Conservation (phyloP, 2,329 filamentous ascomycete genomes). For the Didymella sp. region DNA sequence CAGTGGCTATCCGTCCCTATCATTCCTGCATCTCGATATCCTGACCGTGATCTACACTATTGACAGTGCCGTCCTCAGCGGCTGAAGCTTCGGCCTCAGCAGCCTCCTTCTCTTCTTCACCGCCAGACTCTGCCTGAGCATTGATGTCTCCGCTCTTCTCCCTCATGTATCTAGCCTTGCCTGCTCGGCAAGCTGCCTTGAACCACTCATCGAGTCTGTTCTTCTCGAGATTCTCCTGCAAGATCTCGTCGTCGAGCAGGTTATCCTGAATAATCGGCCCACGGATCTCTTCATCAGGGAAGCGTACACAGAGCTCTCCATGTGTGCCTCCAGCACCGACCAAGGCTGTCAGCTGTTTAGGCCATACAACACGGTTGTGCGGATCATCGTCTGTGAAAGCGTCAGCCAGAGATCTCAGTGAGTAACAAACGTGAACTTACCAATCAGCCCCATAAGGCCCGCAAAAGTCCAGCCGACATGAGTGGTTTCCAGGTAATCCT, state of each 20-base stretch:
- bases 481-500: conserved; percentile 66
- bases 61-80: conserved; percentile 36
- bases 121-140: conserved; percentile 12
- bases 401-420: conserved; percentile 12
- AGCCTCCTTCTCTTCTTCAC: conserved; percentile 12
- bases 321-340: conserved; percentile 61
- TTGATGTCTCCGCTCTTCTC: conserved; percentile 26
- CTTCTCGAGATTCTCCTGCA: conserved; percentile 71
- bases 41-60: conserved; percentile 28
- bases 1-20: conserved; percentile 19
- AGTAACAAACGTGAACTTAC: conserved; percentile 56
- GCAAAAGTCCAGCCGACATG: conserved; percentile 72
- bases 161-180: conserved; percentile 42
- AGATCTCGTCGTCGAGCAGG: conserved; percentile 71
- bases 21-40: conserved; percentile 46
- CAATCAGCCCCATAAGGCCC: conserved; percentile 65
- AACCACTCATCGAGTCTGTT: conserved; percentile 75
- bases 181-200: conserved; percentile 50
- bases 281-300: conserved; percentile 63
- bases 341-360: conserved; percentile 33
- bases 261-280: conserved; percentile 75
- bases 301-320: conserved; percentile 64
- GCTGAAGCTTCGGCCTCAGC: conserved; percentile 18
- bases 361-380: conserved; percentile 26
- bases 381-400: conserved; percentile 13